Base-by-base conservation (phyloP, 768 basidiomycete species). In the Pleurotus tuoliensis region DNA sequence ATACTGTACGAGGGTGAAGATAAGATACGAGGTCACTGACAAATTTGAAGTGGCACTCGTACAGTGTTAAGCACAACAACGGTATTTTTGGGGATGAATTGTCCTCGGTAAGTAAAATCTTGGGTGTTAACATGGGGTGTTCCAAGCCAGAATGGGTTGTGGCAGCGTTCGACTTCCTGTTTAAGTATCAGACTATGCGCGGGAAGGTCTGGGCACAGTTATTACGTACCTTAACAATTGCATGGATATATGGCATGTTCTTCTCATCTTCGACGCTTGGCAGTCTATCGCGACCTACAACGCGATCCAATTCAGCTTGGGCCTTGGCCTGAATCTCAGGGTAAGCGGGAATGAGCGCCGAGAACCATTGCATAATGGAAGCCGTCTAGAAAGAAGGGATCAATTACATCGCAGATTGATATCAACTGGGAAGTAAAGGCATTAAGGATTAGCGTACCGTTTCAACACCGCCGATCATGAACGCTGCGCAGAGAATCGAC, bases 391-490 rank as follows among this genome's bases (percentile, higher is more conserved):
- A 24, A 40, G 18, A 24, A 40, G n/a, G 5, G 51, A 37, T 44
- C 56, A 53, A 41, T 13, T 58, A 46, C n/a, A 44, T 34, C 30
- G 30, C 58, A 47, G 40, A 49, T 18, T 18, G 40, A 16, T 20
- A 6, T 43, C 15, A 45, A 20, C 41, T 18, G n/a, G 7, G 50
- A 43, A 30, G 22, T 27, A 27, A 39, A 34, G n/a, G 18, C 41
- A 5, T 8, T 46, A 0, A 51, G 15, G 59, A 44, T 16, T 15
- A 3, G 61, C 67, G 18, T 45, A 76, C 76, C 34, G 77, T 71
- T 56, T 78, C 71, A 15, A 78, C 73, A 11, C 77, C 77, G 3
- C 73, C 77, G 9, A 78, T 72, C 67, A 74, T 76, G 58, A 78
- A 77, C 5, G 70, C 75, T 4, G 73, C 64, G 20, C 72, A 69